A percentile compares a stretch with the other conserved stretches of the same genome.
phyloP scores from a whole-genome alignment of 345 rosid genomes.

The Mangifera indica region DNA sequence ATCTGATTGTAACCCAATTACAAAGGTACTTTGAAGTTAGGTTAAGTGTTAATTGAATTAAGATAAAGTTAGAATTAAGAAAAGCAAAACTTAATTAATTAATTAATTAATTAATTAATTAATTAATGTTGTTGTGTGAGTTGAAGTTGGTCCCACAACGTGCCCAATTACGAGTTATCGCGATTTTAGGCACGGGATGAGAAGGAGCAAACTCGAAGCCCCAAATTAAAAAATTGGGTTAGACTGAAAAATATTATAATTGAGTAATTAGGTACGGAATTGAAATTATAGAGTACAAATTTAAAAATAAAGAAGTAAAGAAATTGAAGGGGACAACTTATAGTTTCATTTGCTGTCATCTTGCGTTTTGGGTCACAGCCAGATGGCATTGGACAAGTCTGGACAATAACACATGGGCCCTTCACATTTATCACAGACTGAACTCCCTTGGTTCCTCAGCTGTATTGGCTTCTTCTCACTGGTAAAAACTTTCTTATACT shows the following conservation, averaged over 20 bases:
- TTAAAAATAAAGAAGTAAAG: neutral
- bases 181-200: constrained; percentile 1
- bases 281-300: neutral
- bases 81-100: no score
- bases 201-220: neutral
- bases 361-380: neutral
- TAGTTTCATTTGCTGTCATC: neutral
- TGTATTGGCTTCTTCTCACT: no score
- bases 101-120: no score
- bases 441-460: no score
- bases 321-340: neutral
- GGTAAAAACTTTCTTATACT: no score
- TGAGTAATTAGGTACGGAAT: constrained; percentile 16
- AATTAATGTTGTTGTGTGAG: neutral
- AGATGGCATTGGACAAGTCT: constrained; percentile 6
- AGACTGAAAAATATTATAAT: neutral
- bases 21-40: no score
- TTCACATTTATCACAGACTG: neutral
- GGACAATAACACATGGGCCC: neutral
- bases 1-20: no score
- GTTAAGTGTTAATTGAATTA: no score
- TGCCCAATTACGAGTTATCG: constrained; percentile 5
- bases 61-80: no score
- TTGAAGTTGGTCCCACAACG: neutral
- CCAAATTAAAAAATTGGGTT: neutral